Evolutionary conservation across 139 green algal species (phyloP).

Genomic region (Desmodesmus armatus): DNA sequence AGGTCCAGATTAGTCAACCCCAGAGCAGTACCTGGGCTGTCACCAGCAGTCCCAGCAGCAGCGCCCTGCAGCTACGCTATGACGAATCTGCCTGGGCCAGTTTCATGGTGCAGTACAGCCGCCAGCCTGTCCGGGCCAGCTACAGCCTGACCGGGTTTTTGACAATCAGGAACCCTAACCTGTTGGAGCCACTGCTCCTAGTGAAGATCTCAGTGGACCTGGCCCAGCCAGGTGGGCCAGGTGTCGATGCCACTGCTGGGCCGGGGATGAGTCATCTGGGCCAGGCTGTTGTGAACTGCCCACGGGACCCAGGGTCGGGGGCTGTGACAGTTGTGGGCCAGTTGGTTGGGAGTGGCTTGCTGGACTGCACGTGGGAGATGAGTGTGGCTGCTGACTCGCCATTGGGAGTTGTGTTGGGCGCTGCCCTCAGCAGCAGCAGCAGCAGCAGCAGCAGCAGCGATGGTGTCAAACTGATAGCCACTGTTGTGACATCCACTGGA

Average conservation of each 20-base stretch:
- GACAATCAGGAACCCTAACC: slow-evolving; percentile 20
- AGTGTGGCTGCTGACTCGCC: background rate
- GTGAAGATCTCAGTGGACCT: slow-evolving; percentile 27
- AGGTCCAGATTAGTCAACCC: background rate
- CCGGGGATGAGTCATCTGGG: background rate
- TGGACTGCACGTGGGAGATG: slow-evolving; percentile 25
- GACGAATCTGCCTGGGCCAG: background rate
- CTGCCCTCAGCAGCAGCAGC: background rate
- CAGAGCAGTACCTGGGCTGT: slow-evolving; percentile 14
- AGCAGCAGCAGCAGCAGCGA: background rate
- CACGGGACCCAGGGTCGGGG: background rate
- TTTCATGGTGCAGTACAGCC: slow-evolving; percentile 33
- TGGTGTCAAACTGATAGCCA: background rate
- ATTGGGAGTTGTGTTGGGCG: background rate
- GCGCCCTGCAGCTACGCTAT: slow-evolving; percentile 12
- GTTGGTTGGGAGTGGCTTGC: slow-evolving; percentile 1
- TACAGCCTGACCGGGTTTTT: background rate
- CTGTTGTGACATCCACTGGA: background rate
- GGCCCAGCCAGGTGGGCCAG: background rate
- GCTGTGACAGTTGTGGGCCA: background rate
- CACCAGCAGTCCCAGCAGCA: background rate
- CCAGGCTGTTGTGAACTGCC: background rate
- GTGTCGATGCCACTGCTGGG: background rate
- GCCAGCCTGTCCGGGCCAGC: background rate
- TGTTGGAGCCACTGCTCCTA: slow-evolving; percentile 9